These are phyloP conservation scores for Phytopythium mirpurense DNA, from an alignment of 352 stramenopile species.

Conservation along the genomic window DNA sequence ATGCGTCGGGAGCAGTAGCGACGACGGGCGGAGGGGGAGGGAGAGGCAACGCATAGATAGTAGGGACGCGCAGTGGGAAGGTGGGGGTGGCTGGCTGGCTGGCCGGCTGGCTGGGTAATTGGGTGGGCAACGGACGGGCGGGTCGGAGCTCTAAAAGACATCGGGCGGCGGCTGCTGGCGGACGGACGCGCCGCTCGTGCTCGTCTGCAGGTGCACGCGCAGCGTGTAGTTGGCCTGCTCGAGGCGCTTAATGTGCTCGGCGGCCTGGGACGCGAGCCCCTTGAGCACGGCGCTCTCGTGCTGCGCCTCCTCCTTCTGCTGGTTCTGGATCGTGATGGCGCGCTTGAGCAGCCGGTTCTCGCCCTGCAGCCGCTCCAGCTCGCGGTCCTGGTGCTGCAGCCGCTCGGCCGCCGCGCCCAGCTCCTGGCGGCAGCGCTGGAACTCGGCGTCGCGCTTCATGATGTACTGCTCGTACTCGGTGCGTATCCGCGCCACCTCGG, in stretches of 20 bases:
- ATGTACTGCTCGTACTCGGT: slow-evolving; percentile 82
- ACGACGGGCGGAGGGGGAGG: neutral
- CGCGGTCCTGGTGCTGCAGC: slow-evolving; percentile 34
- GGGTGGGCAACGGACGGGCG: too few relatives aligned
- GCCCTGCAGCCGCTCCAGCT: slow-evolving; percentile 54
- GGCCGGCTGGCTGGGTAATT: too few relatives aligned
- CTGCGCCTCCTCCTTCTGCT: slow-evolving; percentile 81
- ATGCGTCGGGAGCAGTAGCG: neutral
- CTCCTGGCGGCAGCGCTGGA: slow-evolving; percentile 58
- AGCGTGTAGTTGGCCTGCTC: slow-evolving; percentile 88
- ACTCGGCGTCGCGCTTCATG: slow-evolving; percentile 75
- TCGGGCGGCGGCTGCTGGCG: slow-evolving; percentile 43
- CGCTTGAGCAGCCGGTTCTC: slow-evolving; percentile 86
- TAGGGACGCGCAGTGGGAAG: neutral
- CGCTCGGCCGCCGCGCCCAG: slow-evolving; percentile 38
- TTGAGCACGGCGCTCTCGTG: slow-evolving; percentile 76
- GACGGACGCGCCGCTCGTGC: slow-evolving; percentile 32
- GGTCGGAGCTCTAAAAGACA: slow-evolving; percentile 66
- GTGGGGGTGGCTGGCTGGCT: too few relatives aligned
- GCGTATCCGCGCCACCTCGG: slow-evolving; percentile 70
- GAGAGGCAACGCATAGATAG: slow-evolving; percentile 1
- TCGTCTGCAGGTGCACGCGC: slow-evolving; percentile 80
- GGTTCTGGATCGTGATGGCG: slow-evolving; percentile 82
- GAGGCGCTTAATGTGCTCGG: slow-evolving; percentile 82
- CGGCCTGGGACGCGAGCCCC: slow-evolving; percentile 62